A percentile compares a stretch with the other conserved stretches of the same genome.
These are phyloP conservation scores for Alternaria angustiovoidea DNA, from an alignment of 2,329 filamentous ascomycete genomes.

Conservation along the genomic window DNA sequence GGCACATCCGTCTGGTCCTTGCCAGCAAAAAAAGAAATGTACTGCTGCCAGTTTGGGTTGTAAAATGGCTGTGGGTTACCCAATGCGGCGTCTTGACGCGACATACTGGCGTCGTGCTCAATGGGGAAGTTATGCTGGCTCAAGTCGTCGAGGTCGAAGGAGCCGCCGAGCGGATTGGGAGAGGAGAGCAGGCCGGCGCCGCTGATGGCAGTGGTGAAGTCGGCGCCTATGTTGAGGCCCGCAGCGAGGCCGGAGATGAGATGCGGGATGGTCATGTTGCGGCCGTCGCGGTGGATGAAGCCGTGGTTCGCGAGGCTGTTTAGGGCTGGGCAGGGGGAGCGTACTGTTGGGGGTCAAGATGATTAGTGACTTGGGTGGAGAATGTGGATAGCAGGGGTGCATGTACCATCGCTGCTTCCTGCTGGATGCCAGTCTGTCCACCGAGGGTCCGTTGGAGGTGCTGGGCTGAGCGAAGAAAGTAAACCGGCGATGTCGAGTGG, in stretches of 20 bases:
- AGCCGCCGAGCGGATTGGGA: constrained; percentile 21
- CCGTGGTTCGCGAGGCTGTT: constrained; percentile 30
- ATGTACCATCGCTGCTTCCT: constrained; percentile 21
- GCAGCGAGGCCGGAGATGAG: constrained; percentile 26
- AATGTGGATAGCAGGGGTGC: background rate
- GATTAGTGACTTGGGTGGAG: background rate
- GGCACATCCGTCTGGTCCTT: constrained; percentile 19
- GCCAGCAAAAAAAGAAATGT: constrained; percentile 21
- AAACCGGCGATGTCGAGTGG: constrained; percentile 17
- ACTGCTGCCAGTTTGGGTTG: constrained; percentile 21
- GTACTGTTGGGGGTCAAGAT: constrained; percentile 1
- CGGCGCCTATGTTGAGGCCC: constrained; percentile 28
- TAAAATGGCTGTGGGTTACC: constrained; percentile 19
- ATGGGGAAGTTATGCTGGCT: constrained; percentile 31
- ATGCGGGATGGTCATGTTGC: constrained; percentile 24
- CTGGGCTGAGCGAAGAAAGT: constrained; percentile 19
- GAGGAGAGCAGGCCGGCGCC: constrained; percentile 23
- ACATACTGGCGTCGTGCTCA: constrained; percentile 31
- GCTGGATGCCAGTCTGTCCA: constrained; percentile 22
- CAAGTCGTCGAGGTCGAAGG: constrained; percentile 28
- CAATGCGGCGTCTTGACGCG: constrained; percentile 25
- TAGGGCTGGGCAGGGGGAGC: constrained; percentile 26
- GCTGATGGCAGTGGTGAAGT: constrained; percentile 25
- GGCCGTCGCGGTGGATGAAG: constrained; percentile 27
- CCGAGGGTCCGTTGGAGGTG: constrained; percentile 19